These are phyloP conservation scores for Gentiana straminea DNA, from an alignment of 257 asterid species.

Conservation along the genomic window DNA sequence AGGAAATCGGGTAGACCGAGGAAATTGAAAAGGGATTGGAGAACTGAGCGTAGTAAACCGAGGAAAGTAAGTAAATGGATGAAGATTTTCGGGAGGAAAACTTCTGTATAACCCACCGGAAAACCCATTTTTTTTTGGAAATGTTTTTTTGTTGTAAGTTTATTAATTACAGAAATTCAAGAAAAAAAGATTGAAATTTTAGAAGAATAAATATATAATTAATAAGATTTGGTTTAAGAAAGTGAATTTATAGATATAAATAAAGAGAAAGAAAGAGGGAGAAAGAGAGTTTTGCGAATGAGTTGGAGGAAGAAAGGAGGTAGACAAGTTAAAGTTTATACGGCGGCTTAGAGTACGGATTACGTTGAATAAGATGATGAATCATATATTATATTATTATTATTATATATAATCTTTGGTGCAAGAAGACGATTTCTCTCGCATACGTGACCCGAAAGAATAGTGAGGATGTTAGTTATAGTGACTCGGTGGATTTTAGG, in stretches of 20 bases:
- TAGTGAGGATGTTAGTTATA: too few relatives aligned
- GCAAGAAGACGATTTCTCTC: too few relatives aligned
- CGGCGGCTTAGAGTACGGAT: conserved; percentile 2
- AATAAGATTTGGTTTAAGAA: background rate
- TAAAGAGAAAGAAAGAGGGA: background rate
- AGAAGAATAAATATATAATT: background rate
- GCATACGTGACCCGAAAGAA: too few relatives aligned
- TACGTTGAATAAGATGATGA: background rate
- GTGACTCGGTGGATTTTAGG: background rate
- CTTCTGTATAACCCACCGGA: conserved; percentile 18
- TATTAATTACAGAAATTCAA: too few relatives aligned
- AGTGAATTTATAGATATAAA: background rate
- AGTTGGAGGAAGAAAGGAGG: background rate
- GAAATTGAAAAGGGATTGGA: conserved; percentile 8
- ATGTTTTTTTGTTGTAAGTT: too few relatives aligned
- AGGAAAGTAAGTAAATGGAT: conserved; percentile 11
- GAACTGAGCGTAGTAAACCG: conserved; percentile 7
- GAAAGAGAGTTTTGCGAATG: conserved; percentile 9
- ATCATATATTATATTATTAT: too few relatives aligned
- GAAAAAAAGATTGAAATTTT: background rate
- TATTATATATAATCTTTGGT: too few relatives aligned
- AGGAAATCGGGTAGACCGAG: conserved; percentile 20
- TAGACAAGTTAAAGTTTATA: background rate
- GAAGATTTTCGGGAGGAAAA: conserved; percentile 14
- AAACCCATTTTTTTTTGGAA: conserved; percentile 13